phyloP scores from a whole-genome alignment of 2,329 filamentous ascomycete species.

The Mollisia scopiformis region DNA sequence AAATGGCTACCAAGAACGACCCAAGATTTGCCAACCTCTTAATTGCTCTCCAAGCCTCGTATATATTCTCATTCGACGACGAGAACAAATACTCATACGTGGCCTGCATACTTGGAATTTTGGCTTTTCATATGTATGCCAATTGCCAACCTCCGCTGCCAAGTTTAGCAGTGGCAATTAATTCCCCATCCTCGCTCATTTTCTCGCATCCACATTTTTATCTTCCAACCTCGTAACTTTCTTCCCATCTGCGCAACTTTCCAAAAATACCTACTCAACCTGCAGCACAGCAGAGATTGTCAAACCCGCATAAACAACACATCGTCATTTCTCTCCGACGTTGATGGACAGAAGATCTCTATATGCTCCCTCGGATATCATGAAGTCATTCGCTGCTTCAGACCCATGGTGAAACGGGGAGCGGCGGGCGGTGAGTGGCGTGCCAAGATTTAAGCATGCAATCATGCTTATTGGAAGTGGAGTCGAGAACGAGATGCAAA shows the following conservation, averaged over 20 bases:
- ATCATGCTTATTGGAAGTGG: neutral
- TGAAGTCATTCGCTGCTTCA: neutral
- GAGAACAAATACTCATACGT: neutral
- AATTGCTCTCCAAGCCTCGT: neutral
- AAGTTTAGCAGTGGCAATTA: no score
- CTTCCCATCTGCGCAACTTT: neutral
- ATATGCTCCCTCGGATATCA: neutral
- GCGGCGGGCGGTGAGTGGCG: neutral
- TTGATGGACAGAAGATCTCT: neutral
- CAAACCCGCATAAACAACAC: neutral
- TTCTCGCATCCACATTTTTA: no score
- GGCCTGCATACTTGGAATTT: neutral
- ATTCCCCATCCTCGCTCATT: no score
- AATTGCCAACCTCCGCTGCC: neutral
- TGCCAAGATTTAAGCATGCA: constrained; percentile 7
- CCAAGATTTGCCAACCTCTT: neutral
- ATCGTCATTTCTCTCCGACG: neutral
- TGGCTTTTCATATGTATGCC: neutral
- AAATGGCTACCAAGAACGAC: no score
- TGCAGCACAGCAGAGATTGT: neutral
- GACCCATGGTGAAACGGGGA: neutral
- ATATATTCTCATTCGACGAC: neutral
- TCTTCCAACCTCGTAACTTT: no score
- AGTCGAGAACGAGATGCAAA: constrained; percentile 2
- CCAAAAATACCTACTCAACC: neutral